Base-by-base conservation (phyloP, 257 asterid genomes). In the Parsonsia alboflavescens region DNA sequence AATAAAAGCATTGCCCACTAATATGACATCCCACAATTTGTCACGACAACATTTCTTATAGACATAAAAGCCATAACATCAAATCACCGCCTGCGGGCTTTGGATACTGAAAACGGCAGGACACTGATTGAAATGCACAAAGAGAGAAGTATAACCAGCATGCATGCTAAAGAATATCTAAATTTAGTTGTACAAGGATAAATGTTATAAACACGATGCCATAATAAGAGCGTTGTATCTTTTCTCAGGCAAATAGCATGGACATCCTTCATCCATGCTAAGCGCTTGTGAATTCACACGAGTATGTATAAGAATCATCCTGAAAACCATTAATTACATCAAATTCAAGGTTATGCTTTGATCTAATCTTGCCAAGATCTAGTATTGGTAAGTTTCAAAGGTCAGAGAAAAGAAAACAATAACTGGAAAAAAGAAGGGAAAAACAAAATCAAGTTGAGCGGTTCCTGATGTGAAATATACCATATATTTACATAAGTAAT, bases 401-500 rank as follows among this genome's bases (percentile, higher is more conserved):
- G 69, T 36, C 48, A 7, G 24, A 36, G 45, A 58, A 58, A 58
- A 36, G 45, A 58, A 58, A 58, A 33, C 42, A 36, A 39, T 45
- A 39, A 41, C 19, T 64, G 48, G 45, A 13, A 30, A 62, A 36
- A 9, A 6, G 69, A 19, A 48, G 17, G 0, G 26, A 36, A 6
- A 39, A 39, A 12, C 5, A 39, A 19, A 33, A 42, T 21, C n/a
- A 36, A 19, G 16, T 36, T 8, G 26, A 16, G 22, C 49, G 48
- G 10, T 63, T 22, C 49, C 33, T 15, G 10, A 36, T 64, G 10
- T 64, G 46, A 64, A 64, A 39, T 36, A 39, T 36, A 21, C 70
- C 70, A 39, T 65, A 65, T 65, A 65, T 65, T 65, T 65, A 65
- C 70, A 65, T 17, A 19, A 49, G 11, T 65, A 45, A 69, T 2